Base-by-base conservation (phyloP, 305 asterid species). In the Petunia hybrid region DNA sequence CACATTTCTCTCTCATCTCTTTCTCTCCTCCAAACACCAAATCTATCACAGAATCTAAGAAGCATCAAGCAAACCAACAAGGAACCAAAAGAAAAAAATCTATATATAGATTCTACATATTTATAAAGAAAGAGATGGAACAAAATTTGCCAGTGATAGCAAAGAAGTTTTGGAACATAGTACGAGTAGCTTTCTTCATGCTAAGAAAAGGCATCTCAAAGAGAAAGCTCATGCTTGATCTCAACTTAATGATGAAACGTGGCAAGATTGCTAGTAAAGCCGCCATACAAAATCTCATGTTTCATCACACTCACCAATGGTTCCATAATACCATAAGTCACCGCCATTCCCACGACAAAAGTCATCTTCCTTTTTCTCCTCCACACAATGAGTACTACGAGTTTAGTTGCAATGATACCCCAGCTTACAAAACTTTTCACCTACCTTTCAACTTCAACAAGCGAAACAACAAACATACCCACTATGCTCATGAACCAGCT, bases 261-360 rank as follows among this genome's bases (percentile, higher is more conserved):
- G 91, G 93, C 82, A 90, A 92, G 61, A 80, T 90, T 77, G 97
- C 92, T 79, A 84, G 93, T 10, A 91, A 90, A 79, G 75, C 88
- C n/a, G 87, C 91, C 66, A 73, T 90, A 14, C 92, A 86, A 3
- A 85, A 86, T 56, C 88, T 91, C 90, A 85, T 88, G 83, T 85
- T 83, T 87, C 84, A 83, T 87, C 93, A 90, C 88, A 88, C 71
- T 84, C 86, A 64, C 83, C 80, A 80, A 83, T 80, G 73, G 87
- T 83, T 22, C 31, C 31, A 22, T 22, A 22, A 22, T 22, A 22
- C 85, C 55, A 8, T 48, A 73, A 3, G 84, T 71, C 82, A 4
- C 63, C 82, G 77, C 71, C 79, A 65, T 4, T 31, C 81, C 22
- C 56, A 45, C 9, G 82, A 67, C 14, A 56, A 83, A 12, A 80